Conservation (phyloP, 192 early-diverging fungal genomes). For the Irineochytrium annulatum region DNA sequence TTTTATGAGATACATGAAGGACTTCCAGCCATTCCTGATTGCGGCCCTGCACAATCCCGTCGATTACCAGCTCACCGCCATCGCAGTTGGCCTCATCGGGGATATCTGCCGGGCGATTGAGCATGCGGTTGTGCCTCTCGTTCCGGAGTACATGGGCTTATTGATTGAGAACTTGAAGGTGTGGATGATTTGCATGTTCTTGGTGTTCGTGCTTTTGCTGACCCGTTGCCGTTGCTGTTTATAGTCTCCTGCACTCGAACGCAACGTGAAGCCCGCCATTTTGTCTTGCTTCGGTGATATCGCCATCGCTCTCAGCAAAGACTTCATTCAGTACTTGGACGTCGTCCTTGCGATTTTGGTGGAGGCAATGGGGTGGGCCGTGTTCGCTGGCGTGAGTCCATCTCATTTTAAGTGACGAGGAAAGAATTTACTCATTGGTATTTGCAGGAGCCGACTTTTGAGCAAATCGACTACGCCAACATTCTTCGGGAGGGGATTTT, state of each 20-base stretch:
- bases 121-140: slow-evolving; percentile 71
- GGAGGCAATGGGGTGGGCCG: slow-evolving; percentile 49
- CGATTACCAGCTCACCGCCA: slow-evolving; percentile 82
- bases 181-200: too few species aligned
- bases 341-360: slow-evolving; percentile 83
- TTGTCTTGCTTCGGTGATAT: slow-evolving; percentile 97
- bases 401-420: background rate
- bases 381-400: background rate
- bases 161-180: slow-evolving; percentile 75
- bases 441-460: slow-evolving; percentile 13
- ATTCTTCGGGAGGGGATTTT: slow-evolving; percentile 82
- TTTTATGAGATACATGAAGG: slow-evolving; percentile 84
- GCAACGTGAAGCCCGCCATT: slow-evolving; percentile 87
- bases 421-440: slow-evolving; percentile 7
- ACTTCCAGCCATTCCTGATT: slow-evolving; percentile 79
- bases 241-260: slow-evolving; percentile 69
- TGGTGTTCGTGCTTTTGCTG: too few species aligned
- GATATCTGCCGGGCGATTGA: slow-evolving; percentile 91
- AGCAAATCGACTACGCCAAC: slow-evolving; percentile 72
- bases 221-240: too few species aligned
- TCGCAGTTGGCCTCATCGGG: slow-evolving; percentile 94
- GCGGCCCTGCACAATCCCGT: slow-evolving; percentile 81
- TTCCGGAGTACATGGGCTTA: slow-evolving; percentile 75
- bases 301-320: slow-evolving; percentile 85
- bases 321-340: slow-evolving; percentile 78